These are phyloP conservation scores for Sugiyamaella pinicola DNA, from an alignment of 1,139 yeast species.

Conservation along the genomic window DNA sequence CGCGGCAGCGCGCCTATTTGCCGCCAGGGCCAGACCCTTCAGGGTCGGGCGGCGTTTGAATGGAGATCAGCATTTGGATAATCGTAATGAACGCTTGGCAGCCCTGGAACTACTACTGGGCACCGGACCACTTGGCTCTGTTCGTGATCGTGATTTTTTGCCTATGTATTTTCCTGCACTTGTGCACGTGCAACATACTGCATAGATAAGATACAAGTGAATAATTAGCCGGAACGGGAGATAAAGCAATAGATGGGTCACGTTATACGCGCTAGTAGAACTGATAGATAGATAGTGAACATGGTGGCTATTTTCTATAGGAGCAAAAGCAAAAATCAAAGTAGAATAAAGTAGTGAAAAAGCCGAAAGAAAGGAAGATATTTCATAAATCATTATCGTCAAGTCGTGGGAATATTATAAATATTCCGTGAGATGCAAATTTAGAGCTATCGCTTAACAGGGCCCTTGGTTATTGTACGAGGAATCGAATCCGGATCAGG, in stretches of 20 bases:
- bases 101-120: too few relatives aligned
- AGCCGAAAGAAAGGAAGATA: neutral
- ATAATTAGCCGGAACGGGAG: neutral
- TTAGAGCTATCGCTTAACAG: conserved; percentile 14
- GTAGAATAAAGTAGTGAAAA: neutral
- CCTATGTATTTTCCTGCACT: neutral
- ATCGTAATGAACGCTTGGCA: too few relatives aligned
- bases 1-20: neutral
- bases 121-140: too few relatives aligned
- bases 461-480: conserved; percentile 29
- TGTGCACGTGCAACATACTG: neutral
- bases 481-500: conserved; percentile 49
- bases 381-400: neutral
- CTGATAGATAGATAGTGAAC: too few relatives aligned
- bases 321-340: neutral
- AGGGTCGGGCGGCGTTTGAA: neutral
- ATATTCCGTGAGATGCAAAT: neutral
- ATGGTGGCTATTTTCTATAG: too few relatives aligned
- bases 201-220: neutral
- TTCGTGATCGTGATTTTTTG: too few relatives aligned
- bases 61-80: neutral
- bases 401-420: neutral
- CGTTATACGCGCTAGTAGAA: neutral
- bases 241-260: neutral
- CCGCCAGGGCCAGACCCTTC: neutral